Evolutionary conservation across 495 filamentous ascomycete genomes (phyloP).

Genomic region (Parachaetomium inaequale): DNA sequence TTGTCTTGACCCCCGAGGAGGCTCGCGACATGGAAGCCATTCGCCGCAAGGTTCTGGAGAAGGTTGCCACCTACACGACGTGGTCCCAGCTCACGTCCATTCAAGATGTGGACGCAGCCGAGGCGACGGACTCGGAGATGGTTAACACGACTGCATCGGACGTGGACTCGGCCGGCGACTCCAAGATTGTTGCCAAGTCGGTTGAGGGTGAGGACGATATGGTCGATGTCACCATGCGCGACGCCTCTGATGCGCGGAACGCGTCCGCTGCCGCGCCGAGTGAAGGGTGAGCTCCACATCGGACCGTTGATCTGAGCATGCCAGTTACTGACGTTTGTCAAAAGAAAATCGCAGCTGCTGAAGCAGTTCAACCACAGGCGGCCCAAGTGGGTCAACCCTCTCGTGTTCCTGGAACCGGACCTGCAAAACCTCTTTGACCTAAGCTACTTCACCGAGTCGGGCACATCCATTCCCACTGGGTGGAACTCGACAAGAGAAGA

Average conservation of each 20-base stretch:
- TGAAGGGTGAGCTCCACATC: constrained; percentile 20
- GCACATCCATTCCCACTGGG: constrained; percentile 57
- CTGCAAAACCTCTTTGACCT: constrained; percentile 71
- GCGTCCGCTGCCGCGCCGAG: constrained; percentile 3
- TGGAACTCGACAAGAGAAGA: constrained; percentile 56
- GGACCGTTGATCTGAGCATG: neutral
- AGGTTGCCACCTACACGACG: constrained; percentile 44
- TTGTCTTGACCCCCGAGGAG: constrained; percentile 49
- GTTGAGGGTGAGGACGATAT: constrained; percentile 87
- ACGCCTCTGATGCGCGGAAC: constrained; percentile 41
- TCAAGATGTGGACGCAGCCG: constrained; percentile 44
- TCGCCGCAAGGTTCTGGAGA: constrained; percentile 49
- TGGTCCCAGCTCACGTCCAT: constrained; percentile 39
- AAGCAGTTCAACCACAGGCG: constrained; percentile 34
- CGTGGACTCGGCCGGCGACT: constrained; percentile 63
- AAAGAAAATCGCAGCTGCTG: constrained; percentile 26
- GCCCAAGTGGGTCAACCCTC: constrained; percentile 47
- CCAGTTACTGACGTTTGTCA: neutral
- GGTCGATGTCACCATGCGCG: constrained; percentile 84
- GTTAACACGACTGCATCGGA: constrained; percentile 67
- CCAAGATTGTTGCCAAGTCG: constrained; percentile 67
- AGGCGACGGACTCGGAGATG: constrained; percentile 63
- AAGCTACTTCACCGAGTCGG: constrained; percentile 53
- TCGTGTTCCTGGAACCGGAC: constrained; percentile 44
- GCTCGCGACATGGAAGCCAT: constrained; percentile 49